phyloP scores from a whole-genome alignment of 1,284 basidiomycete genomes.

The Fistulinella staudtii region DNA sequence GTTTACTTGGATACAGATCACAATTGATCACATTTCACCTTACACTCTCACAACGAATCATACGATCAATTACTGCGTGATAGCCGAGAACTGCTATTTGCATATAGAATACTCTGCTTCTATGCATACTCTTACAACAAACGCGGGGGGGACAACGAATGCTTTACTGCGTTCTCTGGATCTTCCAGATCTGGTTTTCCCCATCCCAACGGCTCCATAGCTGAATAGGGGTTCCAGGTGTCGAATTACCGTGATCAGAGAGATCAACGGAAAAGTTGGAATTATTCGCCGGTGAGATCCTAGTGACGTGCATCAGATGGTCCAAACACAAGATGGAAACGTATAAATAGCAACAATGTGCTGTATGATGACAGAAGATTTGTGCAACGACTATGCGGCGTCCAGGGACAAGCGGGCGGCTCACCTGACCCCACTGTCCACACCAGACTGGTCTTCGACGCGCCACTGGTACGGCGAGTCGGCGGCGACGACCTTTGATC shows the following conservation, averaged over 20 bases:
- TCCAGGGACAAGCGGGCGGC: too few relatives aligned
- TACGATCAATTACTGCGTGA: too few relatives aligned
- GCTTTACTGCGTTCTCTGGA: constrained; percentile 10
- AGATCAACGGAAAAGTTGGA: constrained; percentile 26
- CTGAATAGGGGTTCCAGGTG: constrained; percentile 29
- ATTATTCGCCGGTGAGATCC: constrained; percentile 24
- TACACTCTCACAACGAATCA: too few relatives aligned
- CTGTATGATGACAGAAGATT: not conserved
- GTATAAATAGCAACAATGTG: not conserved
- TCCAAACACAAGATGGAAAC: not conserved
- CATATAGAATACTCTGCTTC: too few relatives aligned
- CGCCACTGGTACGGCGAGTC: constrained; percentile 40
- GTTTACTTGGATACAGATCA: too few relatives aligned
- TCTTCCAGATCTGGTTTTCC: constrained; percentile 34
- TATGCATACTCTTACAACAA: not conserved
- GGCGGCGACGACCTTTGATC: constrained; percentile 31
- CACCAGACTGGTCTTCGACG: constrained; percentile 31
- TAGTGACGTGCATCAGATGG: constrained; percentile 6
- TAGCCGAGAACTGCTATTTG: too few relatives aligned
- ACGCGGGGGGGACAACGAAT: not conserved
- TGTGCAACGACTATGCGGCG: too few relatives aligned
- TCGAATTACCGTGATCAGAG: constrained; percentile 33
- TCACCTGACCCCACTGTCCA: constrained; percentile 18
- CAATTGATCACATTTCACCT: too few relatives aligned
- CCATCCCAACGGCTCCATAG: constrained; percentile 34